phyloP scores from a whole-genome alignment of 78 protist species.

The Dictyostelium capitatum region DNA sequence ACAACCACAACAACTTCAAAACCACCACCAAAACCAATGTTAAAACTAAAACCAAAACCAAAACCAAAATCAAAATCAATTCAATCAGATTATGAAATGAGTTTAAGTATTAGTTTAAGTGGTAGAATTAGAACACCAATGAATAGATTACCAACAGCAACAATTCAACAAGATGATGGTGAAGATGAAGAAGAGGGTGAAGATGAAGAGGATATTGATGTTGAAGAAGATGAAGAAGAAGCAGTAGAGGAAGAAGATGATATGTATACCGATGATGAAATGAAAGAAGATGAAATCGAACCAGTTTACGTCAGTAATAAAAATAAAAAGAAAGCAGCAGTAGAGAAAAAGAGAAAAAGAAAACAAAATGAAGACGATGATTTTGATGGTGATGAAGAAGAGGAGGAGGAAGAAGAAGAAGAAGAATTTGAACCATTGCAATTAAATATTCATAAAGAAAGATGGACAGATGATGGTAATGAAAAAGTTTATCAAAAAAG shows the following conservation, averaged over 20 bases:
- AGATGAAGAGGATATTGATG: background rate
- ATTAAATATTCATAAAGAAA: constrained; percentile 50
- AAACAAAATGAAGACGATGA: background rate
- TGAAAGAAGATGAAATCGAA: background rate
- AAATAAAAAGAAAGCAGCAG: background rate
- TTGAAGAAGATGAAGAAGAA: background rate
- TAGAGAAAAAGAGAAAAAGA: background rate
- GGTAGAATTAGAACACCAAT: constrained; percentile 8
- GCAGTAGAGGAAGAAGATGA: background rate
- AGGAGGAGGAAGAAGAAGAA: constrained; percentile 22
- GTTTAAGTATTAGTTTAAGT: background rate
- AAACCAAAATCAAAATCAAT: background rate
- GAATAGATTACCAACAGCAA: background rate
- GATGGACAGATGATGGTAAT: constrained; percentile 73
- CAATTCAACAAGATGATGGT: background rate
- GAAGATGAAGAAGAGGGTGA: background rate
- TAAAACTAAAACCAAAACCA: background rate
- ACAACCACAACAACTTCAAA: background rate
- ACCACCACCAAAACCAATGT: background rate
- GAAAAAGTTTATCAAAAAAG: constrained; percentile 42
- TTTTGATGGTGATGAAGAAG: background rate
- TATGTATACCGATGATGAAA: background rate
- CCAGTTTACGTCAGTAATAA: background rate
- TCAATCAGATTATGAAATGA: background rate
- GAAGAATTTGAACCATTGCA: background rate